Conservation (phyloP, 176 grass and related monocot species). For the Oryza meyeriana region DNA sequence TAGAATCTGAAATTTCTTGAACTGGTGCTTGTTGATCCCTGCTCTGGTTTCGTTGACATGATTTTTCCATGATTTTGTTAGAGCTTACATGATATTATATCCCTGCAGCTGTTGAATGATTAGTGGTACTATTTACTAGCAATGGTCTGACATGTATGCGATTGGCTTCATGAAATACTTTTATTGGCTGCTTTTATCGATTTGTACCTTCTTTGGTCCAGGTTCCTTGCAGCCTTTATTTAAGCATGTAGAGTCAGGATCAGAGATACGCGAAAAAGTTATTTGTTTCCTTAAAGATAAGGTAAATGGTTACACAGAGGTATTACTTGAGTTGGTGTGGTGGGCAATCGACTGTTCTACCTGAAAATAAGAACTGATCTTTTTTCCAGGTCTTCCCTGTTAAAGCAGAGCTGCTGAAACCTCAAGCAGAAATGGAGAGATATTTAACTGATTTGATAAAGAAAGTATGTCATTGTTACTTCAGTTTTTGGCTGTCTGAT, state of each 20-base stretch:
- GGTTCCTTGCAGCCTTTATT: constrained; percentile 95
- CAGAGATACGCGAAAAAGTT: constrained; percentile 95
- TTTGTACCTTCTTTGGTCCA: constrained; percentile 36
- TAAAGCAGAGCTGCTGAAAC: constrained; percentile 88
- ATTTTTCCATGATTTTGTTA: neutral
- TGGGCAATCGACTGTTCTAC: neutral
- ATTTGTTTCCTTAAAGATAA: constrained; percentile 97
- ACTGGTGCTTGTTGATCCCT: neutral
- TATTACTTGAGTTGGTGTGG: neutral
- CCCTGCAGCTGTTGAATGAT: neutral
- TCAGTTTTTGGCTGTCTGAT: constrained; percentile 10
- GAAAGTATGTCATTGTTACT: constrained; percentile 53
- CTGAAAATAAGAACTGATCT: neutral
- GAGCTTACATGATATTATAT: neutral
- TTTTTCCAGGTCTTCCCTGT: constrained; percentile 82
- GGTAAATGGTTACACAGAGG: constrained; percentile 46
- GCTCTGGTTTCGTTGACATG: neutral
- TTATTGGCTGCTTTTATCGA: constrained; percentile 12
- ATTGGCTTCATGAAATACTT: neutral
- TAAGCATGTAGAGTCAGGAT: constrained; percentile 89
- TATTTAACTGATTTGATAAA: constrained; percentile 95
- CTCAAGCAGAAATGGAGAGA: constrained; percentile 97
- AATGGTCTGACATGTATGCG: neutral
- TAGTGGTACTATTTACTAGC: neutral
- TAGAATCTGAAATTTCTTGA: neutral